phyloP scores from a whole-genome alignment of 768 basidiomycete genomes.

The Sporobolomyces pararoseus region DNA sequence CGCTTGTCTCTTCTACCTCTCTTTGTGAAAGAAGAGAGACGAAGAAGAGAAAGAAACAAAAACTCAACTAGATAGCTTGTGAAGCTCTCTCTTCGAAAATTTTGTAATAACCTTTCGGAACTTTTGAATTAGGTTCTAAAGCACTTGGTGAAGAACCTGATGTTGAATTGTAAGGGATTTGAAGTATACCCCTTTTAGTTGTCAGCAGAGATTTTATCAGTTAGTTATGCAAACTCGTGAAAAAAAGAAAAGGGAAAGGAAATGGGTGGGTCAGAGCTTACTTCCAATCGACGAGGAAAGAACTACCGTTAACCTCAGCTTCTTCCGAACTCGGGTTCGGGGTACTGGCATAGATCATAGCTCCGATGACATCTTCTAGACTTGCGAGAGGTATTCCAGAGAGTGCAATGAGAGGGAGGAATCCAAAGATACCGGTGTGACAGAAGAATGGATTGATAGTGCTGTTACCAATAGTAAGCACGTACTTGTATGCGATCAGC shows the following conservation, averaged over 20 bases:
- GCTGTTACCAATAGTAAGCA: background rate
- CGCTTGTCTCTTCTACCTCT: background rate
- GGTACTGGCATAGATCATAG: slow-evolving; percentile 56
- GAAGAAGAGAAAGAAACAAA: too few relatives aligned
- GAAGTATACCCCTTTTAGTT: slow-evolving; percentile 13
- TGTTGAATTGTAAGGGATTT: slow-evolving; percentile 11
- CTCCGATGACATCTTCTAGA: slow-evolving; percentile 55
- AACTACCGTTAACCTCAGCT: background rate
- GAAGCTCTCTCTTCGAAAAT: slow-evolving; percentile 2
- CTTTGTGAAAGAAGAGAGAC: too few relatives aligned
- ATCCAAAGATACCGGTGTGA: slow-evolving; percentile 57
- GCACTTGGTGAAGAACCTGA: background rate
- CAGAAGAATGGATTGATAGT: slow-evolving; percentile 18
- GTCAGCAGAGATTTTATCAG: too few relatives aligned
- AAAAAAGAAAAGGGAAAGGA: too few relatives aligned
- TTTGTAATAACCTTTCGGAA: slow-evolving; percentile 17
- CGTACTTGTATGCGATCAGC: background rate
- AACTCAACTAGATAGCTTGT: slow-evolving; percentile 4
- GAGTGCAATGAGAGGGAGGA: slow-evolving; percentile 52
- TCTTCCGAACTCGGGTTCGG: slow-evolving; percentile 51
- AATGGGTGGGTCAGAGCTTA: too few relatives aligned
- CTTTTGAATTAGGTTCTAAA: background rate
- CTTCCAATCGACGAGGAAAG: slow-evolving; percentile 29
- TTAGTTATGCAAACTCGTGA: too few relatives aligned
- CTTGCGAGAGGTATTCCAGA: slow-evolving; percentile 49